Percentiles rank a stretch among this genome's conserved stretches.
Conservation (phyloP, 2,329 filamentous ascomycete genomes). For the Fusarium sambucinum region DNA sequence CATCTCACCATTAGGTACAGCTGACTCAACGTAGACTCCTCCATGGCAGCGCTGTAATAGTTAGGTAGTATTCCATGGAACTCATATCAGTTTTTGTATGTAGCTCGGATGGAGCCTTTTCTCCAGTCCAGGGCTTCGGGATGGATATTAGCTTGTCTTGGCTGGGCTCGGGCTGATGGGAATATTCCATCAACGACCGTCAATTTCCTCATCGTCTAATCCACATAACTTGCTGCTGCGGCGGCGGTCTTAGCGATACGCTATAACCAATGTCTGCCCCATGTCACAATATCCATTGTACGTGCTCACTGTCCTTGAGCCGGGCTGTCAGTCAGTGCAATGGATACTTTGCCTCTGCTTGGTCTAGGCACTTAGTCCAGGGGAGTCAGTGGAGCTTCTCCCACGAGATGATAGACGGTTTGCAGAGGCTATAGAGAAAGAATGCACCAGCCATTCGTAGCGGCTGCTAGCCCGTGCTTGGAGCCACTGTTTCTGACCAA, state of each 20-base stretch:
- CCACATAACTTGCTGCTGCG: conserved; percentile 20
- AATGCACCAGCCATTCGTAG: conserved; percentile 30
- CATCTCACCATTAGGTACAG: not conserved
- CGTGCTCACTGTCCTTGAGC: not conserved
- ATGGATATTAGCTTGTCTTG: not conserved
- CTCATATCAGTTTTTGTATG: not conserved
- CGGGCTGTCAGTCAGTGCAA: not conserved
- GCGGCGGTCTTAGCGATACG: conserved; percentile 15
- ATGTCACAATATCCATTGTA: not conserved
- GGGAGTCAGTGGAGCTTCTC: conserved; percentile 17
- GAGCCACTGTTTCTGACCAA: conserved; percentile 32
- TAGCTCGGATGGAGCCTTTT: not conserved
- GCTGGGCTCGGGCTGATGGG: not conserved
- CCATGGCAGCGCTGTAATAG: not conserved
- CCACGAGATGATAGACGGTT: conserved; percentile 15
- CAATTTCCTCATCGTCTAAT: conserved; percentile 14
- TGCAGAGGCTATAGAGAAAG: conserved; percentile 21
- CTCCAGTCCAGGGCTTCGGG: conserved; percentile 7
- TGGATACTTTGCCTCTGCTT: not conserved
- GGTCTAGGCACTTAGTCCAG: conserved; percentile 22
- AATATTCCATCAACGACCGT: conserved; percentile 11
- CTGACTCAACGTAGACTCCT: not conserved
- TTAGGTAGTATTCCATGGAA: not conserved
- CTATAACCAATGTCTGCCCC: not conserved
- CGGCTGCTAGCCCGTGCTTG: conserved; percentile 38